phyloP scores from a whole-genome alignment of 2,329 filamentous ascomycete genomes.

The Gliomastix tumulicola region DNA sequence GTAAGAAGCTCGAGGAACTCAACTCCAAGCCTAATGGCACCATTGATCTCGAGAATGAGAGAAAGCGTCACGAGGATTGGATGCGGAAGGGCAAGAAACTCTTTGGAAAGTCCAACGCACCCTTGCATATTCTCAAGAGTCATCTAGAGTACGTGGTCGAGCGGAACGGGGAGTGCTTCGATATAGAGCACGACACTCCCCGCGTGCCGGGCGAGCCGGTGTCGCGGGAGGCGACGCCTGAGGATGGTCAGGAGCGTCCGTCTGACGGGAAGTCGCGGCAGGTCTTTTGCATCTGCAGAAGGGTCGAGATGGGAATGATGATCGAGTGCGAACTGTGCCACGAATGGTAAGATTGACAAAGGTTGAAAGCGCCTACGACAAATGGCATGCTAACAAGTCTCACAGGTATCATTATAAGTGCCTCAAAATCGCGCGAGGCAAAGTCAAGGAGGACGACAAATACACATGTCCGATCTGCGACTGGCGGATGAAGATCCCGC shows the following conservation, averaged over 20 bases:
- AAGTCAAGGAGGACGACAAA: slow-evolving; percentile 97
- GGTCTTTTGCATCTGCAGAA: slow-evolving; percentile 95
- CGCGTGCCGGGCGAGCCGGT: slow-evolving; percentile 86
- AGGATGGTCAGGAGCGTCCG: slow-evolving; percentile 45
- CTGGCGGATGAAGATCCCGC: slow-evolving; percentile 92
- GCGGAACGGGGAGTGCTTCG: slow-evolving; percentile 86
- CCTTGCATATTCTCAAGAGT: slow-evolving; percentile 87
- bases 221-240: slow-evolving; percentile 67
- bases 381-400: slow-evolving; percentile 5
- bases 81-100: slow-evolving; percentile 97
- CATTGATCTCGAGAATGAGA: slow-evolving; percentile 86
- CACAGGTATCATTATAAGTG: slow-evolving; percentile 94
- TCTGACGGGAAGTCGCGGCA: slow-evolving; percentile 61
- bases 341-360: slow-evolving; percentile 65
- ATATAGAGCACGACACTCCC: slow-evolving; percentile 76
- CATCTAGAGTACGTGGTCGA: slow-evolving; percentile 92
- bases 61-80: slow-evolving; percentile 96
- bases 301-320: slow-evolving; percentile 95
- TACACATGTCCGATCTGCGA: slow-evolving; percentile 98
- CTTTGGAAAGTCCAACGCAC: slow-evolving; percentile 96
- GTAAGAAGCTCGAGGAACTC: slow-evolving; percentile 78
- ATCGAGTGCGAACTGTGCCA: slow-evolving; percentile 98
- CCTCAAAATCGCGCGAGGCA: slow-evolving; percentile 92
- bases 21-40: slow-evolving; percentile 91
- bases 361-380: not conserved